Evolutionary conservation across 805 yeast species (phyloP), one percentile per base, ranked within the genome.

Genomic region (Pichia sporocuriosa): DNA sequence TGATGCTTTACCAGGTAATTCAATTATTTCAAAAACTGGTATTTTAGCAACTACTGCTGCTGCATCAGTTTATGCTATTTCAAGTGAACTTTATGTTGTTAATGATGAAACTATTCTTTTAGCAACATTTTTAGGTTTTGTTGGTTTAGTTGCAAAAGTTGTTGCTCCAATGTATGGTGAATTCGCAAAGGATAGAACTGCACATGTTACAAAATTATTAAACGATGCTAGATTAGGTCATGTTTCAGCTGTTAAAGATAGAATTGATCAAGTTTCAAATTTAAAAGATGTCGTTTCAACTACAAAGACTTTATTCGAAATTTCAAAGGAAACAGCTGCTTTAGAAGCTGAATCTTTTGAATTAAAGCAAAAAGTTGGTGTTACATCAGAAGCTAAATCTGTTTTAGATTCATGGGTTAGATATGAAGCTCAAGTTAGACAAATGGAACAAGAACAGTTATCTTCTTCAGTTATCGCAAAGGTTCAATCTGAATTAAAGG

Each of bases 361-460:
- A 72, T 78, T 86, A 66, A 84, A 88, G 74, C 98, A 93, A 75
- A 69, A 81, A 63, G 88, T 86, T 53, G 88, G 81, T 50, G 77
- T 88, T 54, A 90, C 95, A 44, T 57, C 72, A 49, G 96, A 88
- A 75, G 97, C 97, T 61, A 88, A 84, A 73, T 71, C 93, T 44
- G 95, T 90, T 47, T 79, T 93, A 63, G 98, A 93, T 71, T 87
- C 97, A 13, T 93, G 98, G 98, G 97, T 89, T 58, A 86, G 97
- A 79, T 85, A 84, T 69, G 98, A 93, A 75, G 83, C 86, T 55
- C 88, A 87, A 65, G 93, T 89, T 55, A 90, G 97, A 74, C 95
- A 87, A 74, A 70, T 79, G 62, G 95, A 93, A 76, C 98, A 93
- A 76, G 77, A 81, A 68, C 96, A 86, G 68, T 80, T 93, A 59